These are phyloP conservation scores for Sporothrix pallida DNA, from an alignment of 2,329 filamentous ascomycete genomes.

Conservation along the genomic window DNA sequence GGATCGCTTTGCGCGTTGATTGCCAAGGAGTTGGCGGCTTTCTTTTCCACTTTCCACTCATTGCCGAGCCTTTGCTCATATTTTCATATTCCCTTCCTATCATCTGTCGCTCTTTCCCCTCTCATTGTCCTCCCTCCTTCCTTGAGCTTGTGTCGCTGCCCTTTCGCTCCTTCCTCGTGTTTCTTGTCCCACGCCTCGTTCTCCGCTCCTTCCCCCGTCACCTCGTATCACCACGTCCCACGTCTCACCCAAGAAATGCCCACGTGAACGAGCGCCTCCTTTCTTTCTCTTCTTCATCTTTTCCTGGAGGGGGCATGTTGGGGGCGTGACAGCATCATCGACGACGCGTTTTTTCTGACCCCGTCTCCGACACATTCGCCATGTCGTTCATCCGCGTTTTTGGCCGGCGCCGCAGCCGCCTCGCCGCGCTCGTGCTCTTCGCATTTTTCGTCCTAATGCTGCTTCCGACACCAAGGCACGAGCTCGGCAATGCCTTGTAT, in stretches of 20 bases:
- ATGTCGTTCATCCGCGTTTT: slow-evolving; percentile 32
- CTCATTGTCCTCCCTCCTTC: background rate
- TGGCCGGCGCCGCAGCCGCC: slow-evolving; percentile 34
- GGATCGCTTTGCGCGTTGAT: background rate
- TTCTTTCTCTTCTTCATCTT: background rate
- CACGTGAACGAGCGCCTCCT: background rate
- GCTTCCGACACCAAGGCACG: slow-evolving; percentile 28
- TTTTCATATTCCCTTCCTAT: background rate
- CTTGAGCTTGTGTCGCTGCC: background rate
- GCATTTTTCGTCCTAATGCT: slow-evolving; percentile 30
- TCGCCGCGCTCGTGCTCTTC: slow-evolving; percentile 27
- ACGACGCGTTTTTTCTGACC: background rate
- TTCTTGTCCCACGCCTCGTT: background rate
- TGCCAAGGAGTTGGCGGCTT: background rate
- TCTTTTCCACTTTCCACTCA: background rate
- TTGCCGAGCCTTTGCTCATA: background rate
- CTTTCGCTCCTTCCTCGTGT: slow-evolving; percentile 4
- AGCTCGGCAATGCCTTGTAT: slow-evolving; percentile 29
- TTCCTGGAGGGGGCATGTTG: slow-evolving; percentile 5
- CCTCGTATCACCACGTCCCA: slow-evolving; percentile 7
- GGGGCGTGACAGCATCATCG: background rate
- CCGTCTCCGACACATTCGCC: background rate
- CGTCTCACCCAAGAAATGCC: slow-evolving; percentile 12
- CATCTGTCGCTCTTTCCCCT: slow-evolving; percentile 10
- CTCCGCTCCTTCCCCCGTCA: background rate